Base-by-base conservation (phyloP, 176 grass and related monocot species). In the Triticum monococcum region DNA sequence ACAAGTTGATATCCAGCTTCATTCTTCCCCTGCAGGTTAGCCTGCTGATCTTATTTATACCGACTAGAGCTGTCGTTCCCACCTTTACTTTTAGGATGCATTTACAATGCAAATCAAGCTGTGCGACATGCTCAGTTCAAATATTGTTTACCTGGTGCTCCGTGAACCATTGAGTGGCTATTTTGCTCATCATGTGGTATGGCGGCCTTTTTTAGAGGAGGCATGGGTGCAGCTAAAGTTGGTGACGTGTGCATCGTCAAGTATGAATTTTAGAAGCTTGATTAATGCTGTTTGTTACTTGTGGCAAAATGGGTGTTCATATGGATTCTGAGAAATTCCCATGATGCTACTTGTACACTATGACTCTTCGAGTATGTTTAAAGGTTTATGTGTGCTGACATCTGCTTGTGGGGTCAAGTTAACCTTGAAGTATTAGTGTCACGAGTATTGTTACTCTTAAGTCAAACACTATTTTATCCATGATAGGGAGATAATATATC, bases 1-100 rank as follows among this genome's bases (percentile, higher is more conserved):
- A 95, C 86, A 93, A 88, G 1, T 92, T 98, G 88, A 92, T 98
- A 95, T 95, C 91, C 81, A 92, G 81, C 78, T 98, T 95, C 74
- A 91, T 98, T 90, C 64, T 91, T 90, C 96, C 91, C 1, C 89
- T 98, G 86, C 95, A 98, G 95, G 95, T 95, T 87, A 76, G 66
- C 40, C 79, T 31, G 12, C 66, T 65, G 12, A 77, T 86, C 38
- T 82, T 82, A 36, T 45, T 73, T 17, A 30, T 73, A 23, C 40
- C 20, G 54, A 62, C 24, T 61, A 25, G 36, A 77, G 20, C 75
- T 86, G n/a, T 54, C 3, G 2, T 78, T 79, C n/a, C 28, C 73
- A 40, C 11, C 81, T 71, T 81, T 6, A 41, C 22, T 2, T 43
- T 2, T 85, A 12, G 23, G 68, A 16, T 89, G 65, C 64, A 62